Conservation (phyloP, 2,329 filamentous ascomycete genomes). For the Aureobasidium uvarum region DNA sequence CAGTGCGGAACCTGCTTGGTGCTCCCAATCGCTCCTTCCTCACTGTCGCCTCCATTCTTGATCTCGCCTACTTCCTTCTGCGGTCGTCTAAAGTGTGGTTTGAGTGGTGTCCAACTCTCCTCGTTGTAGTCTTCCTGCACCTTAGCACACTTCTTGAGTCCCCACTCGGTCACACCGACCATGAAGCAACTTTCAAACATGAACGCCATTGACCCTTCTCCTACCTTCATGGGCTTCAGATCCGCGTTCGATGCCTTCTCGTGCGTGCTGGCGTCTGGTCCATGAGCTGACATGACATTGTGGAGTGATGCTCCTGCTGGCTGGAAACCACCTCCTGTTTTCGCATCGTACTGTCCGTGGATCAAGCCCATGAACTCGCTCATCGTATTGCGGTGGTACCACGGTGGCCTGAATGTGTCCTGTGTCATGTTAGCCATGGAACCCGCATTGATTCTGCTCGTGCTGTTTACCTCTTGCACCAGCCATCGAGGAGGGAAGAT, state of each 20-base stretch:
- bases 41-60: conserved; percentile 30
- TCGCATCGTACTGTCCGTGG: conserved; percentile 58
- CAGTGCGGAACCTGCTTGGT: conserved; percentile 35
- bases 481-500: conserved; percentile 72
- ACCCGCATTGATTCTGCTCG: too few species aligned
- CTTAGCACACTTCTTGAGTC: conserved; percentile 66
- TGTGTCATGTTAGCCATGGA: conserved; percentile 35
- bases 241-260: conserved; percentile 58
- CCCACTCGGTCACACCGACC: conserved; percentile 71
- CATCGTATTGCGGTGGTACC: conserved; percentile 69
- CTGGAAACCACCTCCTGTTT: conserved; percentile 57
- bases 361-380: conserved; percentile 65
- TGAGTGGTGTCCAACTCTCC: conserved; percentile 70
- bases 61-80: conserved; percentile 30
- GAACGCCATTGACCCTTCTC: conserved; percentile 62
- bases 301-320: conserved; percentile 59
- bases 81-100: conserved; percentile 45
- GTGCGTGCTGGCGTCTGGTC: conserved; percentile 58
- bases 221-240: conserved; percentile 58
- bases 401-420: conserved; percentile 69
- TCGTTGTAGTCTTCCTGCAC: conserved; percentile 72
- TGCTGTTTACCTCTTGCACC: conserved; percentile 19
- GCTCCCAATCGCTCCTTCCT: conserved; percentile 32
- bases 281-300: conserved; percentile 46
- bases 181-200: conserved; percentile 70